Conservation (phyloP, 2,329 filamentous ascomycete species). For the Escovopsis sp. region DNA sequence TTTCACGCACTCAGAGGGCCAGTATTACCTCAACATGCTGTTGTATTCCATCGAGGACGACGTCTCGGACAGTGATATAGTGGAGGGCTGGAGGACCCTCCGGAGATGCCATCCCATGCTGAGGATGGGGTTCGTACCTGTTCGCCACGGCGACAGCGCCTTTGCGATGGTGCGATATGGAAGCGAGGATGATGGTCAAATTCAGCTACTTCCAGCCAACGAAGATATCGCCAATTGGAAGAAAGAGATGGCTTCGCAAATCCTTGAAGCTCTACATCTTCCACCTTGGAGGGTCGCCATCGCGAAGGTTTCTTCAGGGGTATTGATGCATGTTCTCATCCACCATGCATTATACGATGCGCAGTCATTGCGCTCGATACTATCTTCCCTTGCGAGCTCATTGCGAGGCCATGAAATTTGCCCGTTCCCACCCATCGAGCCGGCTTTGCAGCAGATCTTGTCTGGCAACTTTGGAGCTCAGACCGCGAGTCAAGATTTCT, state of each 20-base stretch:
- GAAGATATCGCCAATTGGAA: slow-evolving; percentile 25
- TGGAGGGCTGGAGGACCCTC: slow-evolving; percentile 42
- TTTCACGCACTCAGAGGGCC: slow-evolving; percentile 50
- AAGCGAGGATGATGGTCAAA: too few relatives aligned
- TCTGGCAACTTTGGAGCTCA: slow-evolving; percentile 14
- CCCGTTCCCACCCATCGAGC: slow-evolving; percentile 14
- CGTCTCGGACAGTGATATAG: slow-evolving; percentile 26
- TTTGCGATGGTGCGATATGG: slow-evolving; percentile 62
- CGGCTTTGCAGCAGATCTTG: slow-evolving; percentile 27
- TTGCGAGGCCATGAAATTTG: slow-evolving; percentile 10
- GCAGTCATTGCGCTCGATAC: slow-evolving; percentile 48
- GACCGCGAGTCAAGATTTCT: slow-evolving; percentile 37
- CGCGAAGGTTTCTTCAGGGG: slow-evolving; percentile 12
- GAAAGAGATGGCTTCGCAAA: slow-evolving; percentile 12
- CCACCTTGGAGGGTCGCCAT: slow-evolving; percentile 51
- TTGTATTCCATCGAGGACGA: slow-evolving; percentile 31
- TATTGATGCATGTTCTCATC: slow-evolving; percentile 32
- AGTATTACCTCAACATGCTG: slow-evolving; percentile 63
- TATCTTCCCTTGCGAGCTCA: slow-evolving; percentile 37
- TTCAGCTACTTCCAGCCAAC: neutral
- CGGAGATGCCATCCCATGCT: slow-evolving; percentile 51
- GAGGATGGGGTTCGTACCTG: slow-evolving; percentile 54
- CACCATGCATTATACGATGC: slow-evolving; percentile 85
- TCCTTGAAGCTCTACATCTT: slow-evolving; percentile 29
- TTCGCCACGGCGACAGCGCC: slow-evolving; percentile 42